Conservation (phyloP, 148 eudicot genomes). For the Rhododendron simsii region DNA sequence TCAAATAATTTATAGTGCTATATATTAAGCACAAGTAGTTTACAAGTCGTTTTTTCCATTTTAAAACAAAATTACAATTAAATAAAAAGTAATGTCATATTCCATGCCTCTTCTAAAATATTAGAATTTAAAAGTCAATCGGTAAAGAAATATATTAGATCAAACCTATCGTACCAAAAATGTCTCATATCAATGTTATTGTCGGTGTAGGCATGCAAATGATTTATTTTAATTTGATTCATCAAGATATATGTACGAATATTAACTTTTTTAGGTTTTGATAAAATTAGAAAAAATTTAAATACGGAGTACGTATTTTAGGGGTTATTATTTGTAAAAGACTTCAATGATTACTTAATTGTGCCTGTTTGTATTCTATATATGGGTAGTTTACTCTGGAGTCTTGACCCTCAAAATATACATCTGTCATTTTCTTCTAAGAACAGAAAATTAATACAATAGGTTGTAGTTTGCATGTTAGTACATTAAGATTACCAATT, state of each 20-base stretch:
- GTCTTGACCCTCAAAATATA: not conserved
- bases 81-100: too few relatives aligned
- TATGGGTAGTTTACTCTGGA: not conserved
- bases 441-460: too few relatives aligned
- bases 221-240: not conserved
- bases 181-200: too few relatives aligned
- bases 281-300: too few relatives aligned
- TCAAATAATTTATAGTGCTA: not conserved
- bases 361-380: not conserved
- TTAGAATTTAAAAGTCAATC: not conserved
- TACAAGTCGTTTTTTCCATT: too few relatives aligned
- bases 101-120: not conserved
- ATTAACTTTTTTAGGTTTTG: too few relatives aligned
- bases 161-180: not conserved
- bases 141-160: not conserved
- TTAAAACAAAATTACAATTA: too few relatives aligned
- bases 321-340: not conserved
- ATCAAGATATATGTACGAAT: too few relatives aligned
- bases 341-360: not conserved
- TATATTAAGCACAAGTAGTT: too few relatives aligned
- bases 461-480: too few relatives aligned
- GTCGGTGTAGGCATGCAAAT: not conserved
- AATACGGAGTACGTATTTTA: too few relatives aligned
- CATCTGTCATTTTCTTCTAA: not conserved
- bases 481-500: not conserved